Conservation (phyloP, 768 basidiomycete genomes). For the Leccinellum rugosiceps region DNA sequence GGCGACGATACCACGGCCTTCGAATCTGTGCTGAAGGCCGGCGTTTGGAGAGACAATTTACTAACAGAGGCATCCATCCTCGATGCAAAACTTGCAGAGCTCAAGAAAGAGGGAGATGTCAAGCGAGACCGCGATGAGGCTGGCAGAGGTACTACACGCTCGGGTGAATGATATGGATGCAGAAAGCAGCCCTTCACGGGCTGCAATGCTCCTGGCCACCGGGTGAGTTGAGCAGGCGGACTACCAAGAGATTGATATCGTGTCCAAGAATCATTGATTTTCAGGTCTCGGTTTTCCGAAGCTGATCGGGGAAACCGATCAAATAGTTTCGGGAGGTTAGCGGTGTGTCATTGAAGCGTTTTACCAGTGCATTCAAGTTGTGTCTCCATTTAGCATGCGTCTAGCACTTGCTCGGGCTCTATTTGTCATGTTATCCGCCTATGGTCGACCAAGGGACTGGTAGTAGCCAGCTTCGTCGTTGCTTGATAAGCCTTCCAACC, state of each 20-base stretch:
- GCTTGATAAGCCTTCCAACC: conserved; percentile 95
- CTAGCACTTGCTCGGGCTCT: conserved; percentile 92
- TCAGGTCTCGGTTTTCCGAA: conserved; percentile 92
- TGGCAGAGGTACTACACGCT: conserved; percentile 89
- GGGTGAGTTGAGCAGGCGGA: conserved; percentile 41
- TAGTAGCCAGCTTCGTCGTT: conserved; percentile 71
- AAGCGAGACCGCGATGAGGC: conserved; percentile 71
- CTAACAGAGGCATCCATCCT: conserved; percentile 78
- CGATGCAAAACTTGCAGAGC: conserved; percentile 65
- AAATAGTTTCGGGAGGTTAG: conserved; percentile 94
- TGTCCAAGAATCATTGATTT: background rate
- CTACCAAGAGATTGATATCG: background rate
- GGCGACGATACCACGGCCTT: conserved; percentile 93
- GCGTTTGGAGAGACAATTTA: conserved; percentile 95
- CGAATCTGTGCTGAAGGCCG: conserved; percentile 97
- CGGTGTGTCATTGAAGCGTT: conserved; percentile 38
- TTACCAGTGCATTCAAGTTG: background rate
- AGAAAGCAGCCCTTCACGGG: conserved; percentile 92
- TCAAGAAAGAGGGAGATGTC: conserved; percentile 75
- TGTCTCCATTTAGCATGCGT: conserved; percentile 66
- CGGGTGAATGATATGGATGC: conserved; percentile 97
- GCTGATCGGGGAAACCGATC: conserved; percentile 76
- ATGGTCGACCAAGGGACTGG: conserved; percentile 6
- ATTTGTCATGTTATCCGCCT: conserved; percentile 54
- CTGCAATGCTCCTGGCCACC: conserved; percentile 83